phyloP scores from a whole-genome alignment of 768 basidiomycete genomes.

The Amylocystis lapponica region DNA sequence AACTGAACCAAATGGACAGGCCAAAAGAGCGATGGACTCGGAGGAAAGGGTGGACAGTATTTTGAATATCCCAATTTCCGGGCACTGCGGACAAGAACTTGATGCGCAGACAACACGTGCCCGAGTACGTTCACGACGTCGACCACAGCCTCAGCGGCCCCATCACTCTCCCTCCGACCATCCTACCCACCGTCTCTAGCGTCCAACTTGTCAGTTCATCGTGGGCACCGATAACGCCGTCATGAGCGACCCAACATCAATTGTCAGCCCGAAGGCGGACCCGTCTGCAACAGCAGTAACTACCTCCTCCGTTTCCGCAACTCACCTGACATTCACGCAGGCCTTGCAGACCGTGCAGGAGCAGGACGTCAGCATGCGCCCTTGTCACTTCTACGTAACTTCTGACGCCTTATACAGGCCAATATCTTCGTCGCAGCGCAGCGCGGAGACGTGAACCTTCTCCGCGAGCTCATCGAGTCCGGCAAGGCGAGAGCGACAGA shows the following conservation, averaged over 20 bases:
- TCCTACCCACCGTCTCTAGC: too few relatives aligned
- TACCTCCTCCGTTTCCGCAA: slow-evolving; percentile 33
- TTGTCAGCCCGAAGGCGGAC: slow-evolving; percentile 44
- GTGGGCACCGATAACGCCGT: background rate
- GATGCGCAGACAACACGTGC: too few relatives aligned
- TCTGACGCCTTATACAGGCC: slow-evolving; percentile 27
- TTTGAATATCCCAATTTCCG: too few relatives aligned
- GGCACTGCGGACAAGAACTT: too few relatives aligned
- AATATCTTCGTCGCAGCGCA: slow-evolving; percentile 85
- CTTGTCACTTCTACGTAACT: background rate
- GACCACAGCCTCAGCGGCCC: background rate
- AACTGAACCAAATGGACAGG: too few relatives aligned
- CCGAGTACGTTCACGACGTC: too few relatives aligned
- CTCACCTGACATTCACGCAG: slow-evolving; percentile 43
- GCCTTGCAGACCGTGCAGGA: slow-evolving; percentile 31
- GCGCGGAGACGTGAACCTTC: slow-evolving; percentile 66
- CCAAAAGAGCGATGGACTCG: too few relatives aligned
- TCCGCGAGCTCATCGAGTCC: slow-evolving; percentile 65
- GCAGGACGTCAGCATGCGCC: slow-evolving; percentile 33
- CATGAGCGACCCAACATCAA: slow-evolving; percentile 24
- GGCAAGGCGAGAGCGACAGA: slow-evolving; percentile 69
- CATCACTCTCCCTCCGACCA: background rate
- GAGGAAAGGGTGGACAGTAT: too few relatives aligned
- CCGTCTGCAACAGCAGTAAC: slow-evolving; percentile 43
- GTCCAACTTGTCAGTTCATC: too few relatives aligned